Evolutionary conservation across 768 basidiomycete genomes (phyloP).

Genomic region (Kwoniella newhampshirensis): DNA sequence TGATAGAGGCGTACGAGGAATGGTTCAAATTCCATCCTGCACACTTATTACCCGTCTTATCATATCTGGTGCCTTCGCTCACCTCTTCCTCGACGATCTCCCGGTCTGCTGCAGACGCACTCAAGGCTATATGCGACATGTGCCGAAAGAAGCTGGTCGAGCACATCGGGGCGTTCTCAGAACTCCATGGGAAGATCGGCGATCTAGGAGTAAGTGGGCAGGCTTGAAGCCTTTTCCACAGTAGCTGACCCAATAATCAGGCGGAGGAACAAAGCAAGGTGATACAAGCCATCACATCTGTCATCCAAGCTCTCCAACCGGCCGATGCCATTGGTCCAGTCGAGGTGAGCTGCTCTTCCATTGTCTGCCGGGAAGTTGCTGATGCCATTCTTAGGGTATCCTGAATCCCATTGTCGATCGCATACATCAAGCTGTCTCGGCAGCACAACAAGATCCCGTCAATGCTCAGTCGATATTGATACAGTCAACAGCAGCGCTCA

Average conservation of each 20-base stretch:
- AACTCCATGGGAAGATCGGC: constrained; percentile 73
- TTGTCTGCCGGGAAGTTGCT: neutral
- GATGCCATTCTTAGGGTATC: constrained; percentile 54
- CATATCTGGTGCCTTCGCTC: constrained; percentile 63
- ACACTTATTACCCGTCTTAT: constrained; percentile 70
- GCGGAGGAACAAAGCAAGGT: constrained; percentile 77
- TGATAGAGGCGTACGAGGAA: constrained; percentile 51
- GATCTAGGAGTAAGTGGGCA: constrained; percentile 65
- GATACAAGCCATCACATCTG: constrained; percentile 85
- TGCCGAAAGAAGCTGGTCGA: constrained; percentile 79
- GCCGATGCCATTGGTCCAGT: constrained; percentile 74
- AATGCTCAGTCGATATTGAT: constrained; percentile 68
- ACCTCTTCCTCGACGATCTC: constrained; percentile 40
- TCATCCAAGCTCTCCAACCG: constrained; percentile 84
- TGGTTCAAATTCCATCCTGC: constrained; percentile 54
- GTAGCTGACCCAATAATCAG: constrained; percentile 23
- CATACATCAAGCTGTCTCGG: constrained; percentile 56
- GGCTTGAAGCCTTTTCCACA: neutral
- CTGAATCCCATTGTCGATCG: constrained; percentile 71
- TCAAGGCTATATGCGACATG: constrained; percentile 84
- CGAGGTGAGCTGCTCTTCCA: constrained; percentile 58
- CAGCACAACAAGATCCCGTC: constrained; percentile 57
- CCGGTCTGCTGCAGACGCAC: constrained; percentile 69
- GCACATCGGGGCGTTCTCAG: constrained; percentile 80
- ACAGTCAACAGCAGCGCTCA: constrained; percentile 73